phyloP scores from a whole-genome alignment of 495 filamentous ascomycete genomes.

The Lepidopterella palustris region DNA sequence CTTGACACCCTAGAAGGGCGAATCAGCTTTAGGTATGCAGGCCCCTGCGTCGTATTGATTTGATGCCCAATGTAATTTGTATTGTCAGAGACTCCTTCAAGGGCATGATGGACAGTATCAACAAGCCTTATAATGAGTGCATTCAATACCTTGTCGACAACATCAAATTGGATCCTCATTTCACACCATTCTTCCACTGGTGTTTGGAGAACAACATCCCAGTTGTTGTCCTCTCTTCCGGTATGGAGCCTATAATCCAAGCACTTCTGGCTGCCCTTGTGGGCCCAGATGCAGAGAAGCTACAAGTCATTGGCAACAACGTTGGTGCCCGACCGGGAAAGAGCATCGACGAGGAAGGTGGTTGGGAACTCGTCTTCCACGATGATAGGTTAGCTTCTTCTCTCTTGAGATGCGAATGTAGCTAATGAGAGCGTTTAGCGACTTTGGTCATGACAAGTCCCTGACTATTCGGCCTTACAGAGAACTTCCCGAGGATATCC shows the following conservation, averaged over 20 bases:
- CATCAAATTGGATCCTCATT: constrained; percentile 80
- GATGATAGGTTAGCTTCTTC: constrained; percentile 60
- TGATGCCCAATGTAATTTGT: background rate
- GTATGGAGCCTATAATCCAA: constrained; percentile 87
- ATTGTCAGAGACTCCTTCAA: constrained; percentile 63
- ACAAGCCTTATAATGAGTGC: constrained; percentile 71
- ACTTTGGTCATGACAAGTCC: constrained; percentile 91
- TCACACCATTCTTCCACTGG: constrained; percentile 82
- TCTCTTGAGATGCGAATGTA: background rate
- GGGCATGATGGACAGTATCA: constrained; percentile 79
- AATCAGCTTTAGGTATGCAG: constrained; percentile 60
- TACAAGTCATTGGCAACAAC: constrained; percentile 82
- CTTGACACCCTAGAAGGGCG: constrained; percentile 60
- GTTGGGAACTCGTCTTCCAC: constrained; percentile 82
- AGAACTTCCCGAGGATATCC: constrained; percentile 53
- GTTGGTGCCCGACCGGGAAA: constrained; percentile 61
- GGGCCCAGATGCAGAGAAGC: constrained; percentile 62
- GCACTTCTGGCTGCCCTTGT: constrained; percentile 72
- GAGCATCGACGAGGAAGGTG: constrained; percentile 67
- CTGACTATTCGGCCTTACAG: constrained; percentile 79
- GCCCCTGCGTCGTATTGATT: background rate
- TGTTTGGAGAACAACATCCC: constrained; percentile 73
- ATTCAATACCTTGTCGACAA: constrained; percentile 67
- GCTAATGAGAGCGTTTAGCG: constrained; percentile 39
- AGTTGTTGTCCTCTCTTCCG: constrained; percentile 81